Base-by-base conservation (phyloP, 176 grass and related monocot species). In the Oryza brachyantha region DNA sequence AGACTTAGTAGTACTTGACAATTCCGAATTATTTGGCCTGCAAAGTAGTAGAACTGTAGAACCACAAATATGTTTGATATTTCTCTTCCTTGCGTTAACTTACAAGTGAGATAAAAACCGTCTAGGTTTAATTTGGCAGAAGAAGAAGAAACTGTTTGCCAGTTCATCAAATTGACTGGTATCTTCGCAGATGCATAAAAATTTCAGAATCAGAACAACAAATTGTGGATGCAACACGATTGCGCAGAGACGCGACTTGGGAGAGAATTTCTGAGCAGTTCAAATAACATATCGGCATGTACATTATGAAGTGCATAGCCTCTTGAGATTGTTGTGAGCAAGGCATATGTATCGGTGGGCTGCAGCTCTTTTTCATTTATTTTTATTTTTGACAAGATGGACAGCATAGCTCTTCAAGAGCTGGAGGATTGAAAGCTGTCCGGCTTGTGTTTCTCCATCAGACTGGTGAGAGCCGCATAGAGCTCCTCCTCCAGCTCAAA, bases 391-490 rank as follows among this genome's bases (percentile, higher is more conserved):
- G n/a, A n/a, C n/a, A n/a, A n/a, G n/a, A n/a, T n/a, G n/a, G n/a
- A n/a, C n/a, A n/a, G n/a, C n/a, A n/a, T 3, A 75, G 68, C 50
- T 19, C 17, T 54, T 87, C 62, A 88, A 7, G 75, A 27, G 70
- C 42, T 85, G 35, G 83, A 83, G 48, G 81, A 73, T 58, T 86
- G 74, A 72, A 98, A 93, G 72, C 36, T 87, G 29, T 80, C 77
- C n/a, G 86, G 90, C 77, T 88, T 84, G 39, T 85, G 88, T 64
- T 89, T 87, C 27, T 99, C 86, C 92, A 95, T 93, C 75, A 99
- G 74, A n/a, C 43, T 17, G 6, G 84, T 86, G 9, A 91, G 78
- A 9, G 62, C 72, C 13, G 86, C 72, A 7, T 89, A 86, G 10
- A 92, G 72, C 67, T 88, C 75, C 79, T 70, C 36, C 87, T 88